Evolutionary conservation across 1,139 yeast species (phyloP).

Genomic region (Debaryomyces sp.): DNA sequence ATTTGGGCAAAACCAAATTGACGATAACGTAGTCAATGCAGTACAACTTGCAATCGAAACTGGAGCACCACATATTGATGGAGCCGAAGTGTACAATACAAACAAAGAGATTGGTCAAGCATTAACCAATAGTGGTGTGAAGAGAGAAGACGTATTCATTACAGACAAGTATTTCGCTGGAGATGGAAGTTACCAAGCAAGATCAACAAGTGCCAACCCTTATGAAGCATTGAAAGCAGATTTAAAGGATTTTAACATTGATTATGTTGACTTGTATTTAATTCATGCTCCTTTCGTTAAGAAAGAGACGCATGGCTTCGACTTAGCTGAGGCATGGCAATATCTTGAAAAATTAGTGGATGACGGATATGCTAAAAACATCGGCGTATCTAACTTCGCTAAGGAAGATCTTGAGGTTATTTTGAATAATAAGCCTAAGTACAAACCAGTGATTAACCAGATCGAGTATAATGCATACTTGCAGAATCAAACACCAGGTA

Average conservation of each 20-base stretch:
- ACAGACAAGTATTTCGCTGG: constrained; percentile 53
- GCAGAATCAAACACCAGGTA: constrained; percentile 70
- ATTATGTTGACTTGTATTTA: constrained; percentile 53
- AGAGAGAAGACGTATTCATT: constrained; percentile 52
- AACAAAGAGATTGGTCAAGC: constrained; percentile 36
- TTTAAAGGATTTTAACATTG: constrained; percentile 34
- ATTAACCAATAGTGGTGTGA: constrained; percentile 22
- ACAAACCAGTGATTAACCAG: constrained; percentile 67
- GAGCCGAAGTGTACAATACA: constrained; percentile 40
- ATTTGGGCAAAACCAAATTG: constrained; percentile 19
- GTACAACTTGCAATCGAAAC: constrained; percentile 27
- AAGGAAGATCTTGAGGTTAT: constrained; percentile 51
- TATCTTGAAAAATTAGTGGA: constrained; percentile 38
- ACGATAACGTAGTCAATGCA: constrained; percentile 23
- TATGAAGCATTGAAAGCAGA: constrained; percentile 37
- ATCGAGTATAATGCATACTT: constrained; percentile 71
- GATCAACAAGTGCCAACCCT: constrained; percentile 21
- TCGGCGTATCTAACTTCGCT: constrained; percentile 68
- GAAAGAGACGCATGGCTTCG: constrained; percentile 42
- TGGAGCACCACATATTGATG: constrained; percentile 41
- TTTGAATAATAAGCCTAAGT: constrained; percentile 37
- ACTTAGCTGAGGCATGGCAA: constrained; percentile 59
- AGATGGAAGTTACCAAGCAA: constrained; percentile 14
- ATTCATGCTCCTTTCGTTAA: constrained; percentile 47
- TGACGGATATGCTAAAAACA: constrained; percentile 37